phyloP scores from a whole-genome alignment of 345 rosid genomes.

The Salix koriyanagi region DNA sequence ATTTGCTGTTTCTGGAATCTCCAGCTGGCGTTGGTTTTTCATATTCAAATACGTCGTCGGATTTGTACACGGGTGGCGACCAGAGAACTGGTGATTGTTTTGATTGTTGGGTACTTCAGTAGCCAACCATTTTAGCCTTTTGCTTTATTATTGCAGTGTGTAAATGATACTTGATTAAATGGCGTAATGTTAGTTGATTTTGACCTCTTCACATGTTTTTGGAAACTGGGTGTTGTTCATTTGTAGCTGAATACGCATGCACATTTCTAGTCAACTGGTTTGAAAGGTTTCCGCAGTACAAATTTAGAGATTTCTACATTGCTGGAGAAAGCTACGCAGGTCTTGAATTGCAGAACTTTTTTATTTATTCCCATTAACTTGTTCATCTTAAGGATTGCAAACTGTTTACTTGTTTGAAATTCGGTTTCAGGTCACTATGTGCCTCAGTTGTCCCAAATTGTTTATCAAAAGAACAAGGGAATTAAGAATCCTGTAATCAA shows the following conservation, averaged over 20 bases:
- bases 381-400: not conserved
- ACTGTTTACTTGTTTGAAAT: not conserved
- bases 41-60: conserved; percentile 73
- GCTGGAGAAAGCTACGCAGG: conserved; percentile 98
- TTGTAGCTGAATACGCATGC: conserved; percentile 89
- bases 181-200: conserved; percentile 9
- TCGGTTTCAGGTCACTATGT: conserved; percentile 79
- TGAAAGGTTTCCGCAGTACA: conserved; percentile 93
- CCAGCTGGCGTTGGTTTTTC: conserved; percentile 99
- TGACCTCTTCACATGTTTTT: conserved; percentile 11
- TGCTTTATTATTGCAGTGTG: not conserved
- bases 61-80: conserved; percentile 80
- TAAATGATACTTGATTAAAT: not conserved
- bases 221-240: conserved; percentile 11
- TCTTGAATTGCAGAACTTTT: conserved; percentile 4
- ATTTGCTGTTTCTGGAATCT: conserved; percentile 84
- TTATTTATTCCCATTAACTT: not conserved
- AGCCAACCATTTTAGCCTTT: not conserved
- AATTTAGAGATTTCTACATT: conserved; percentile 88
- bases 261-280: conserved; percentile 77
- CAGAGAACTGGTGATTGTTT: conserved; percentile 63
- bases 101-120: not conserved
- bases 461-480: conserved; percentile 59
- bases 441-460: conserved; percentile 89
- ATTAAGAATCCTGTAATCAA: conserved; percentile 62